phyloP scores from a whole-genome alignment of 1,284 basidiomycete species.

The Hemileia vastatrix region DNA sequence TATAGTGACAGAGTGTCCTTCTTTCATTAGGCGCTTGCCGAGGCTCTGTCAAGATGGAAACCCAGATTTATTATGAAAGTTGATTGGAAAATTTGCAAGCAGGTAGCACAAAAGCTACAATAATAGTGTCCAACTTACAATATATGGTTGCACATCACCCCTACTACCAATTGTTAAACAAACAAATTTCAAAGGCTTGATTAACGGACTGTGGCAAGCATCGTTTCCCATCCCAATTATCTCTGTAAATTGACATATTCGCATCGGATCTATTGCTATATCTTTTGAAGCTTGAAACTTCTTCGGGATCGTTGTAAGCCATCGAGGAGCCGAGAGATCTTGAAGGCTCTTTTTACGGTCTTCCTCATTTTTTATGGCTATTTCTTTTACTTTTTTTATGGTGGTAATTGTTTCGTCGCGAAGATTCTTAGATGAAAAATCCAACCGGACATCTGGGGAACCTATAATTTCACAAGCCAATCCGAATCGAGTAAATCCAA shows the following conservation, averaged over 20 bases:
- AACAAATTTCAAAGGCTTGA: no score
- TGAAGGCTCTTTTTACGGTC: no score
- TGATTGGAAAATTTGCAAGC: no score
- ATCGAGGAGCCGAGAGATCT: no score
- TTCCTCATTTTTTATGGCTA: not conserved
- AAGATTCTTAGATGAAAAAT: slow-evolving; percentile 28
- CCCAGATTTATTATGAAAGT: no score
- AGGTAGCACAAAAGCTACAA: no score
- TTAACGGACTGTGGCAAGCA: no score
- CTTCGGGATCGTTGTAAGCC: no score
- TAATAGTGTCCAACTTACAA: slow-evolving; percentile 29
- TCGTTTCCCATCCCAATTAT: no score
- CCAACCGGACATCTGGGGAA: slow-evolving; percentile 33
- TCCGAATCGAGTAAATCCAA: slow-evolving; percentile 34
- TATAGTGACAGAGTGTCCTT: slow-evolving; percentile 75
- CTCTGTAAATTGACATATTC: no score
- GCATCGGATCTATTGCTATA: no score
- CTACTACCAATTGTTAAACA: slow-evolving; percentile 90
- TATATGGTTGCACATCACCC: slow-evolving; percentile 65
- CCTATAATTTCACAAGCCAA: slow-evolving; percentile 33
- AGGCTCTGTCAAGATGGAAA: slow-evolving; percentile 46
- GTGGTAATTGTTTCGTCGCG: slow-evolving; percentile 26
- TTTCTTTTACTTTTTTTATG: not conserved
- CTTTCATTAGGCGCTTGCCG: slow-evolving; percentile 78
- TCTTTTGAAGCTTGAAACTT: no score